phyloP scores from a whole-genome alignment of 192 early-diverging fungal species.

The Mortierella antarctica region DNA sequence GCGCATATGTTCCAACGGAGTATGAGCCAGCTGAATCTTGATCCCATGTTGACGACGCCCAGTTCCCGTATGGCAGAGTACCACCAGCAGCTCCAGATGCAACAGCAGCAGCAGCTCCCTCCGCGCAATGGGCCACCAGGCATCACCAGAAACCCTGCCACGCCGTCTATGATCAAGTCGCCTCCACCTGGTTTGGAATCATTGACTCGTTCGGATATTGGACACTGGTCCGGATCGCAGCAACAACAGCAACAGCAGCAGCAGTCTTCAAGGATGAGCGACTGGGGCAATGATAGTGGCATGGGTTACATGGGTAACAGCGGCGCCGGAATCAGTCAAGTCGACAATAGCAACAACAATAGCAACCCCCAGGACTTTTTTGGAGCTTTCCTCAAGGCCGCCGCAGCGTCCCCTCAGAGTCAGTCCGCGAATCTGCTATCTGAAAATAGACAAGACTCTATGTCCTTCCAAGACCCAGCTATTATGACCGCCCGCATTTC shows the following conservation, averaged over 20 bases:
- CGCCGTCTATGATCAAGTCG: slow-evolving; percentile 50
- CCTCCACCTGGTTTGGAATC: slow-evolving; percentile 58
- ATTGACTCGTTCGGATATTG: slow-evolving; percentile 26
- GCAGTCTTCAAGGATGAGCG: slow-evolving; percentile 34
- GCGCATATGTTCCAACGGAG: slow-evolving; percentile 19
- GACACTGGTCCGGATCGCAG: slow-evolving; percentile 18
- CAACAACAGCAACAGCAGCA: slow-evolving; percentile 37
- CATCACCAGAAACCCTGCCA: slow-evolving; percentile 12
- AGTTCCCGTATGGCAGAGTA: slow-evolving; percentile 44
- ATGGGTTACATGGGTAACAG: slow-evolving; percentile 12
- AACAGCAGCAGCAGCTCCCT: slow-evolving; percentile 12
- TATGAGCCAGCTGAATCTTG: slow-evolving; percentile 32
- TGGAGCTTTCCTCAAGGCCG: slow-evolving; percentile 68
- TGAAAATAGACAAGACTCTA: background rate
- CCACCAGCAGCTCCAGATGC: slow-evolving; percentile 38
- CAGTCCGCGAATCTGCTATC: background rate
- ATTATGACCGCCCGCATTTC: slow-evolving; percentile 67
- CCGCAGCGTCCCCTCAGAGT: slow-evolving; percentile 44
- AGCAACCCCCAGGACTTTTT: slow-evolving; percentile 66
- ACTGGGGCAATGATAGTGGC: slow-evolving; percentile 16
- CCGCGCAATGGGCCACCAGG: slow-evolving; percentile 23
- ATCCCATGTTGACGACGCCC: slow-evolving; percentile 33
- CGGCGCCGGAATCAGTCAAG: slow-evolving; percentile 7
- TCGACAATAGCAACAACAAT: slow-evolving; percentile 14
- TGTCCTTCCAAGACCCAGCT: slow-evolving; percentile 69